Percentiles rank a stretch among this genome's conserved stretches.
phyloP scores from a whole-genome alignment of 257 asterid species.

The Nicotiana knightiana region DNA sequence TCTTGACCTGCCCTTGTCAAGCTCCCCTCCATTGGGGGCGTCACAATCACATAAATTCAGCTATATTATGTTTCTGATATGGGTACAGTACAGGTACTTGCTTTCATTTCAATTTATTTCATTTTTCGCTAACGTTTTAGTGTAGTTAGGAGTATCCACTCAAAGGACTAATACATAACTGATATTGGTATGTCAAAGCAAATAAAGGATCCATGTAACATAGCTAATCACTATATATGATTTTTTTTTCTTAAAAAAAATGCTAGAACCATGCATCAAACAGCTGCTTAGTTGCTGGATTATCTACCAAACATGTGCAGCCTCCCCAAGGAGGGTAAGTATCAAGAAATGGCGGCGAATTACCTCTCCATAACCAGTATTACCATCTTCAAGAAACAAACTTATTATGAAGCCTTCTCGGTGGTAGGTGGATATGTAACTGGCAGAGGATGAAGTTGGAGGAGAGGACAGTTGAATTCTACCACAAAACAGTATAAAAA shows the following conservation, averaged over 20 bases:
- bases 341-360: conserved; percentile 7
- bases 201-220: background rate
- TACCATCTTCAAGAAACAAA: conserved; percentile 74
- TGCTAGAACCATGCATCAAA: background rate
- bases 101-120: background rate
- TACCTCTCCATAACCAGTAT: conserved; percentile 90
- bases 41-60: background rate
- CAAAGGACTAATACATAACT: background rate
- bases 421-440: conserved; percentile 30
- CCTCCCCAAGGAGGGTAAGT: background rate
- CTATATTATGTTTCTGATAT: background rate
- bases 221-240: background rate
- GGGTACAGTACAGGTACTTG: background rate
- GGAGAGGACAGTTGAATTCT: conserved; percentile 85
- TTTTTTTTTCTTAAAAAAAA: background rate
- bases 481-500: conserved; percentile 16
- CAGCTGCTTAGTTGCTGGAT: background rate
- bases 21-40: background rate
- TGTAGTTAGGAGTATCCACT: background rate
- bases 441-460: conserved; percentile 68
- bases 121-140: background rate
- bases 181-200: background rate
- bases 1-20: background rate
- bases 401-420: conserved; percentile 85
- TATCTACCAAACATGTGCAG: background rate